Base-by-base conservation (phyloP, 805 yeast species). In the Saturnispora mendoncae region DNA sequence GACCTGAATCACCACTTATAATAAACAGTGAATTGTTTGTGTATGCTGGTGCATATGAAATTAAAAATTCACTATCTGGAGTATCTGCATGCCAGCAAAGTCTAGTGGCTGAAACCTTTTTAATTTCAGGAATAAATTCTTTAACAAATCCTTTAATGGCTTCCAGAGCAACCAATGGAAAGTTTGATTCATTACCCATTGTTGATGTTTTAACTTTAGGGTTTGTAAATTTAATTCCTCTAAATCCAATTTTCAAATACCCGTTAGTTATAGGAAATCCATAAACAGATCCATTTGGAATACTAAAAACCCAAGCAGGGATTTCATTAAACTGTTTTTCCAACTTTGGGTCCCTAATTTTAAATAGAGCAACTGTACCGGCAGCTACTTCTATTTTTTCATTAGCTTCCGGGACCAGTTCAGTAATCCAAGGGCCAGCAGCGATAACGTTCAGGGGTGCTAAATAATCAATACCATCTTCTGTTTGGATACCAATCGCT, bases 1-100 rank as follows among this genome's bases (percentile, higher is more conserved):
- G 69, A 0, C 67, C 67, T 14, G 65, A 58, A 43, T 64, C 69
- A 32, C 69, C 69, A 24, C 63, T 56, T 19, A 61, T 61, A 2
- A 61, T 62, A 33, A 54, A 55, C 7, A 62, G 48, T 14, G 59
- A 56, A n/a, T 51, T 34, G 8, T 56, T 52, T 8, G 42, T 45
- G 27, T 50, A 53, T 20, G 55, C 38, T 0, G 69, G 69, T 33
- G 55, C 54, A 37, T 52, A 56, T 23, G 61, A 63, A 30, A 65
- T 58, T 18, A 65, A 42, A 38, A 58, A 62, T 36, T 65, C 62
- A 28, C 60, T 57, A 38, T 60, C 62, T 13, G 53, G 45, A 7
- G 64, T 56, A 45, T 63, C 67, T 1, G 63, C 58, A 37, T 60
- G 59, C 68, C 67, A 65, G 42, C 62, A 59, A 4, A 58, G 21